phyloP scores from a whole-genome alignment of 2,329 filamentous ascomycete species.

The Clonostachys byssicola region DNA sequence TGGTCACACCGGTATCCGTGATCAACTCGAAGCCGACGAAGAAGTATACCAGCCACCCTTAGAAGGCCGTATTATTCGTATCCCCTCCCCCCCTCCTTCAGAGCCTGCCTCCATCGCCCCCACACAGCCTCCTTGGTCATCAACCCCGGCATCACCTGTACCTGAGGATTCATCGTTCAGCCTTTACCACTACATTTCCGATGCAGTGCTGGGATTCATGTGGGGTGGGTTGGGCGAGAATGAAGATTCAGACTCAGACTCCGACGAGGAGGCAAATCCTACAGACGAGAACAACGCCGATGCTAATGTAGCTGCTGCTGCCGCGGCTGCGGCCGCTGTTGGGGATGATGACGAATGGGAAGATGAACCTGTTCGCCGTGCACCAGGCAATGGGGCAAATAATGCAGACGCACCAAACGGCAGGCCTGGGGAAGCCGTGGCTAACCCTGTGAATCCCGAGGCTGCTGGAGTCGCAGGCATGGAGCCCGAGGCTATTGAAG shows the following conservation, averaged over 20 bases:
- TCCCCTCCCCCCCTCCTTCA: no score
- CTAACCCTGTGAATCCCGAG: neutral
- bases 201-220: slow-evolving; percentile 43
- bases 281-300: slow-evolving; percentile 37
- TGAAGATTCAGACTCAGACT: no score
- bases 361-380: slow-evolving; percentile 34
- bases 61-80: no score
- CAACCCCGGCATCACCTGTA: no score
- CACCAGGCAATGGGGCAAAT: slow-evolving; percentile 15
- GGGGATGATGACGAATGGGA: slow-evolving; percentile 31
- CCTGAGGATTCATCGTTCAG: no score
- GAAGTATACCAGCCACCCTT: no score
- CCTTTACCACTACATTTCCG: no score
- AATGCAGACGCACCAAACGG: slow-evolving; percentile 53
- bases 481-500: slow-evolving; percentile 72
- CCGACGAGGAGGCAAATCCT: no score
- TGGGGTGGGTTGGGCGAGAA: slow-evolving; percentile 33
- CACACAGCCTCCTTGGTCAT: no score
- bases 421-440: slow-evolving; percentile 35
- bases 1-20: no score
- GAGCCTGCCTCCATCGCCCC: no score
- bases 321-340: slow-evolving; percentile 35
- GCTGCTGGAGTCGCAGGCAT: slow-evolving; percentile 20
- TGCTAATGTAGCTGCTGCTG: slow-evolving; percentile 16
- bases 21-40: no score